Percentiles rank a stretch among this genome's conserved stretches.
Evolutionary conservation across 192 early-diverging fungal genomes (phyloP).

Genomic region (Kickxella alabastrina): DNA sequence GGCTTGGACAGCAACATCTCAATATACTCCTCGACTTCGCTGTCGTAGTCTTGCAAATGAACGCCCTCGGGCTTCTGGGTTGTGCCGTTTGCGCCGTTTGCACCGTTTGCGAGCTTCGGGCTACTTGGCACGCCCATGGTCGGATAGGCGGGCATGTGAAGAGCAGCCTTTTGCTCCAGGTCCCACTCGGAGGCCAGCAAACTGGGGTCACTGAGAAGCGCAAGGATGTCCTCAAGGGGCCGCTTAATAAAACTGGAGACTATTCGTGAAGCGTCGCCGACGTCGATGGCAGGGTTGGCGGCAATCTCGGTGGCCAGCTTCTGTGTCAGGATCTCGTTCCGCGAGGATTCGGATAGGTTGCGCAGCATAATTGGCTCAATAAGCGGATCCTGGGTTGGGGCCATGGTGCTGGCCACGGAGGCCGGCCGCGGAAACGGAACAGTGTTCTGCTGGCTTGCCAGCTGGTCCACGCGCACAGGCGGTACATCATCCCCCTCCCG

Average conservation of each 20-base stretch:
- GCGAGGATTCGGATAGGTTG: conserved; percentile 29
- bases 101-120: no score
- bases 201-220: conserved; percentile 34
- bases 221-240: conserved; percentile 40
- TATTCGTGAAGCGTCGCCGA: conserved; percentile 23
- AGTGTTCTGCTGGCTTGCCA: neutral
- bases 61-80: conserved; percentile 8
- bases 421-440: conserved; percentile 25
- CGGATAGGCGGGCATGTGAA: conserved; percentile 14
- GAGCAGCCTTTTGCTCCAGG: conserved; percentile 25
- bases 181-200: conserved; percentile 43
- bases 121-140: neutral
- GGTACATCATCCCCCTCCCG: no score
- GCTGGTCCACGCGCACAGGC: neutral
- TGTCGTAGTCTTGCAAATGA: conserved; percentile 33
- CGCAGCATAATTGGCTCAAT: conserved; percentile 40
- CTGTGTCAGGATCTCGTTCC: conserved; percentile 40
- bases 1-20: conserved; percentile 46
- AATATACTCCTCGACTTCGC: conserved; percentile 45
- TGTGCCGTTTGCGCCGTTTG: no score
- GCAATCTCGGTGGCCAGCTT: conserved; percentile 34
- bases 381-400: conserved; percentile 14
- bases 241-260: conserved; percentile 24
- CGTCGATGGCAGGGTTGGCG: conserved; percentile 37
- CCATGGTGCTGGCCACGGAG: conserved; percentile 14